A percentile compares a stretch with the other conserved stretches of the same genome.
These are phyloP conservation scores for Skeletonema menzelii DNA, from an alignment of 108 stramenopile genomes.

Conservation along the genomic window DNA sequence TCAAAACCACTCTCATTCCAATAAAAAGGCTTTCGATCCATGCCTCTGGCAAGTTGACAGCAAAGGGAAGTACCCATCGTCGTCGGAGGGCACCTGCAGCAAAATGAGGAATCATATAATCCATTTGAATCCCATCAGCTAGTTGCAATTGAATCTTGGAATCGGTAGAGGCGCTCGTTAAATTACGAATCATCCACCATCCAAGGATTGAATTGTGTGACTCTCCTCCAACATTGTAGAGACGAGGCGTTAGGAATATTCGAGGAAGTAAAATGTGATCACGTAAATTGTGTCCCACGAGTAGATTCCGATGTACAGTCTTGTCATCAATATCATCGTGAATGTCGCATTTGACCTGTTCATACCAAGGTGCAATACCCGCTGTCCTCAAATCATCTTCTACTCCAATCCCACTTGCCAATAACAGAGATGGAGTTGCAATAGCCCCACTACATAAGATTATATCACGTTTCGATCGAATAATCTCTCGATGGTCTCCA, in stretches of 20 bases:
- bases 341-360: slow-evolving; percentile 4
- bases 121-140: slow-evolving; percentile 39
- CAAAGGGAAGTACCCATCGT: background rate
- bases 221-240: background rate
- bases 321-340: too few species aligned
- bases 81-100: slow-evolving; percentile 37
- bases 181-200: slow-evolving; percentile 8
- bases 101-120: slow-evolving; percentile 44
- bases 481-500: background rate
- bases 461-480: slow-evolving; percentile 36
- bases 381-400: slow-evolving; percentile 33
- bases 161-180: background rate
- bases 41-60: slow-evolving; percentile 6
- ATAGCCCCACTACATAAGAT: slow-evolving; percentile 77
- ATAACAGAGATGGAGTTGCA: slow-evolving; percentile 62
- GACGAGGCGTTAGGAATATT: slow-evolving; percentile 30
- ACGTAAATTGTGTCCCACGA: slow-evolving; percentile 44
- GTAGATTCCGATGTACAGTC: slow-evolving; percentile 15
- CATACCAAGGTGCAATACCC: slow-evolving; percentile 48
- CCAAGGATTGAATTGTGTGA: slow-evolving; percentile 39
- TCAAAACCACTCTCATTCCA: slow-evolving; percentile 5
- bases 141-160: slow-evolving; percentile 40
- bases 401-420: slow-evolving; percentile 63
- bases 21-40: slow-evolving; percentile 1
- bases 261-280: slow-evolving; percentile 72